A percentile compares a stretch with the other conserved stretches of the same genome.
These are phyloP conservation scores for Fusarium sp. DNA, from an alignment of 2,329 filamentous ascomycete species.

Conservation along the genomic window DNA sequence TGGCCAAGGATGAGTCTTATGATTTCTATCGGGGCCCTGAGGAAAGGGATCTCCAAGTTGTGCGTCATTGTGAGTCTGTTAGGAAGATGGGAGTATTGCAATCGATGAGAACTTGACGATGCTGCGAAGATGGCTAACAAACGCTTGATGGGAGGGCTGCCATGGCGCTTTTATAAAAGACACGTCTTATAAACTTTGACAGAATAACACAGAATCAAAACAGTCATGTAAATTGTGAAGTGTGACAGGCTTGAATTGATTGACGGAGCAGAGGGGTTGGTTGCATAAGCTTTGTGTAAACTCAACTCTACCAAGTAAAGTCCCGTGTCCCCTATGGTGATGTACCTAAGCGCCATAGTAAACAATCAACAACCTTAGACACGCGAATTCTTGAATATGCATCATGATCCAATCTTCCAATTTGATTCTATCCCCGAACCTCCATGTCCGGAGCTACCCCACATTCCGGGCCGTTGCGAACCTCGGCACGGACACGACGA, in stretches of 20 bases:
- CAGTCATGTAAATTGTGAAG: background rate
- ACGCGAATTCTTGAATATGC: too few relatives aligned
- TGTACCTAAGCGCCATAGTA: too few relatives aligned
- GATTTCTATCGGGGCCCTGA: background rate
- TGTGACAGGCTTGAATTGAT: too few relatives aligned
- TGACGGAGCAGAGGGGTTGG: too few relatives aligned
- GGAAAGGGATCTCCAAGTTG: background rate
- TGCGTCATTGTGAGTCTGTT: background rate
- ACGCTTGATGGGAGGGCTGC: background rate
- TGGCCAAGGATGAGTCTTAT: background rate
- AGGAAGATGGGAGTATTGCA: background rate
- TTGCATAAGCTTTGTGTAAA: too few relatives aligned
- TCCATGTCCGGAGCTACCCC: conserved; percentile 36
- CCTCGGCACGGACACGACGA: conserved; percentile 43
- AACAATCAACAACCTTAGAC: too few relatives aligned
- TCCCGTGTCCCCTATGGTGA: too few relatives aligned
- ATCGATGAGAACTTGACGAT: background rate
- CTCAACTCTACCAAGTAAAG: too few relatives aligned
- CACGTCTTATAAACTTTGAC: background rate
- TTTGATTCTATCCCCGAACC: conserved; percentile 2
- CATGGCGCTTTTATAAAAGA: background rate
- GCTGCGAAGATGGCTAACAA: background rate
- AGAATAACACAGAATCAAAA: background rate
- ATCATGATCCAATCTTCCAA: background rate
- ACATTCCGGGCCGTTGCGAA: conserved; percentile 42